Evolutionary conservation across 768 basidiomycete species (phyloP).

Genomic region (Saitozyma sp.): DNA sequence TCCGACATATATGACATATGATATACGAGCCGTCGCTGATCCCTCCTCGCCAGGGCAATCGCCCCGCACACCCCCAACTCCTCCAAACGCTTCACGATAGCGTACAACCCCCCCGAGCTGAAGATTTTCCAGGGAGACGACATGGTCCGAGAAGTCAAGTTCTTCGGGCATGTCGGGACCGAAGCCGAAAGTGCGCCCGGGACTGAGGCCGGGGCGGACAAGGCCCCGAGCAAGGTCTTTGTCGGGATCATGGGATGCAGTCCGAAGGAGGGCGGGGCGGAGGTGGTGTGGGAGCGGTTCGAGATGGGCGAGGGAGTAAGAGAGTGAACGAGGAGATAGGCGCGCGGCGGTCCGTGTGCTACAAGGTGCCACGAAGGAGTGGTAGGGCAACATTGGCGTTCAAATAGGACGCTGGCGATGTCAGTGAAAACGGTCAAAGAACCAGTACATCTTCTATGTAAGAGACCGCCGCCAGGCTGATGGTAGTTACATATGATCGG

Average conservation of each 20-base stretch:
- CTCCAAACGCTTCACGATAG: not conserved
- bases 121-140: conserved; percentile 4
- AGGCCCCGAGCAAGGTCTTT: conserved; percentile 16
- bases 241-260: conserved; percentile 38
- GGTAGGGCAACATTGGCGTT: too few relatives aligned
- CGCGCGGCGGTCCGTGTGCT: too few relatives aligned
- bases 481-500: too few relatives aligned
- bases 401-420: too few relatives aligned
- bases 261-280: conserved; percentile 25
- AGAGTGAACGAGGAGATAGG: not conserved
- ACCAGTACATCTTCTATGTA: too few relatives aligned
- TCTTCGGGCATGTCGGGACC: conserved; percentile 14
- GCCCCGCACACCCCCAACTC: not conserved
- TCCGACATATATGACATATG: too few relatives aligned
- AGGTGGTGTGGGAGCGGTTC: conserved; percentile 27
- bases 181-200: not conserved
- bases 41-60: too few relatives aligned
- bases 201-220: conserved; percentile 1
- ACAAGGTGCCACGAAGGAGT: too few relatives aligned
- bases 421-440: too few relatives aligned
- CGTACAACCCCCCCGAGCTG: too few relatives aligned
- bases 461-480: too few relatives aligned
- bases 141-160: conserved; percentile 34
- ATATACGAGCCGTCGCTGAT: too few relatives aligned
- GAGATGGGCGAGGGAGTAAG: conserved; percentile 23